Evolutionary conservation across 2,329 filamentous ascomycete species (phyloP), one percentile per base, ranked within the genome.

Genomic region (Bipolaris zeicola): DNA sequence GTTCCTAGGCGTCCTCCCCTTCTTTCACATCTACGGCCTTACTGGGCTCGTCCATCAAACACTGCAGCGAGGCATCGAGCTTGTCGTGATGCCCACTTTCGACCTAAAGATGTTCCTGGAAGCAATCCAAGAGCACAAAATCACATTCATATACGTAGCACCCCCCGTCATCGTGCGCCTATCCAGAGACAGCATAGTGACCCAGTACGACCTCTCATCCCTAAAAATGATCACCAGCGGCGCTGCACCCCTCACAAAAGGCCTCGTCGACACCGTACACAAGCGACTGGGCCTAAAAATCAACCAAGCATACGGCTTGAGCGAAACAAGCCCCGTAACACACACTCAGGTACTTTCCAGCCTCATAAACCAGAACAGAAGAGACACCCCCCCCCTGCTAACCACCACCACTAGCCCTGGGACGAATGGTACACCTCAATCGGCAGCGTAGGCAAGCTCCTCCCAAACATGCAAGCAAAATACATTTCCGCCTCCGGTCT

Each of bases 1-100:
- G 53, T 80, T 94, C 37, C 76, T 96, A 4, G 90, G 89, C 2
- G 88, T 96, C 52, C 77, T 96, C 3, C 92, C 93, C 0, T 95
- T 96, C 74, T 96, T 92, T 78, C 92, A 96, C 73, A 92, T 96
- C 60, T 96, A 96, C 70, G 91, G 83, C 86, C 83, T 96, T 16
- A 90, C 86, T 7, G 88, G 85, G 63, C 83, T 92, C 34, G 80
- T 96, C 22, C 86, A 94, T 58, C 82, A 87, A 68, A 79, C 85
- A 20, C 77, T 92, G 11, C 86, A 87, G 72, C 79, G 80, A n/a
- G 91, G 91, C 6, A 81, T 87, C 52, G 81, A 86, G 51, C 79
- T 88, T 0, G 77, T 92, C 1, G 85, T 94, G 7, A 88, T 95
- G 83, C 78, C 87, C 0, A 87, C 88, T 60, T 97, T 96, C 74